Percentiles rank a stretch among this genome's conserved stretches.
These are phyloP conservation scores for Kwoniella mangroviensis DNA, from an alignment of 768 basidiomycete genomes.

Conservation along the genomic window DNA sequence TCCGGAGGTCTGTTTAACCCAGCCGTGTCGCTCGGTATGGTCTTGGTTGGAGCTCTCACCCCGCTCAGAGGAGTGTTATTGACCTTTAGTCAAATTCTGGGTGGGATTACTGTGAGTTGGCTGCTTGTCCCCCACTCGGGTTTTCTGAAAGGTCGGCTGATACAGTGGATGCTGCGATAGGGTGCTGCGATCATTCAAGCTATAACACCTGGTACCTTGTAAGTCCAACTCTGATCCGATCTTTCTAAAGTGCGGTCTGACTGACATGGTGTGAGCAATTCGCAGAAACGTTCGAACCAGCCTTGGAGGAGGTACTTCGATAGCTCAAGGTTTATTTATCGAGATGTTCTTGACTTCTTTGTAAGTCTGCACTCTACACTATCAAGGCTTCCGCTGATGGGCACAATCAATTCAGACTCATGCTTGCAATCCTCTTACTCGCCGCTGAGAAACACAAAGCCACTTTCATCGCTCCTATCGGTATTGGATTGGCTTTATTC, in stretches of 20 bases:
- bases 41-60: conserved; percentile 56
- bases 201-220: conserved; percentile 54
- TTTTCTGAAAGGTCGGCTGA: not conserved
- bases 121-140: not conserved
- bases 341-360: conserved; percentile 59
- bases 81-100: conserved; percentile 54
- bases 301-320: conserved; percentile 50
- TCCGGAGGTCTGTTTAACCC: conserved; percentile 59
- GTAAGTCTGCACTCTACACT: conserved; percentile 8
- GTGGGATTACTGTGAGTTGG: conserved; percentile 54
- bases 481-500: conserved; percentile 59
- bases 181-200: conserved; percentile 56
- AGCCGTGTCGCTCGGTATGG: conserved; percentile 58
- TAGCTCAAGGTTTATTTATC: conserved; percentile 57
- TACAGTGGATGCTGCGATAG: conserved; percentile 1
- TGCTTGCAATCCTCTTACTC: conserved; percentile 50
- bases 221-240: not conserved
- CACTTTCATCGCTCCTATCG: conserved; percentile 60
- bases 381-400: conserved; percentile 11
- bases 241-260: not conserved
- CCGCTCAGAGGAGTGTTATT: conserved; percentile 57
- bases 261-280: not conserved
- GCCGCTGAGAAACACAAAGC: conserved; percentile 59
- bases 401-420: conserved; percentile 25
- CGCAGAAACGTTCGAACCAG: conserved; percentile 43